phyloP scores from a whole-genome alignment of 306 rosid species.

The Senna siamea region DNA sequence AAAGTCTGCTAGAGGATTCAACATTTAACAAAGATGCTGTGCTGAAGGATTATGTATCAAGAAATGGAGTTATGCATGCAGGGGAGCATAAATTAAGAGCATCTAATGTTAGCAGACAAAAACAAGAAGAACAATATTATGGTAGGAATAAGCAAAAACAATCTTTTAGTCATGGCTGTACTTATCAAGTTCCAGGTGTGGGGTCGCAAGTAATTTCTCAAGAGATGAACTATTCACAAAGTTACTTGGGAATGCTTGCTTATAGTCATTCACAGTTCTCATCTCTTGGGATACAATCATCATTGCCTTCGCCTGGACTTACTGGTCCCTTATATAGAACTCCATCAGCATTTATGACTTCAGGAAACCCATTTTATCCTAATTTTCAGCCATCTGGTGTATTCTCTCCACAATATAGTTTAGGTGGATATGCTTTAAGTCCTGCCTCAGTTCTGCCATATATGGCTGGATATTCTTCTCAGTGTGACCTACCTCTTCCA shows the following conservation, averaged over 20 bases:
- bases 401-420: constrained; percentile 48
- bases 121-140: constrained; percentile 40
- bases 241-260: constrained; percentile 47
- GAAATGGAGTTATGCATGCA: constrained; percentile 40
- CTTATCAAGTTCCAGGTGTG: constrained; percentile 47
- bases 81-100: constrained; percentile 37
- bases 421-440: constrained; percentile 57
- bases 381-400: constrained; percentile 49
- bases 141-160: constrained; percentile 38
- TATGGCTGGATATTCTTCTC: constrained; percentile 58
- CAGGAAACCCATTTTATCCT: constrained; percentile 55
- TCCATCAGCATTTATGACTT: constrained; percentile 52
- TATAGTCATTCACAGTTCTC: constrained; percentile 51
- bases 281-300: constrained; percentile 51
- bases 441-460: constrained; percentile 47
- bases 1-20: constrained; percentile 36
- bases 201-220: constrained; percentile 46
- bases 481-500: constrained; percentile 51
- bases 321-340: constrained; percentile 58
- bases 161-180: constrained; percentile 36
- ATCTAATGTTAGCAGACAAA: constrained; percentile 32
- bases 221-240: constrained; percentile 47
- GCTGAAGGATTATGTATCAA: constrained; percentile 34
- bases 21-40: constrained; percentile 35
- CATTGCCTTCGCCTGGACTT: constrained; percentile 50